A percentile compares a stretch with the other conserved stretches of the same genome.
Evolutionary conservation across 768 basidiomycete species (phyloP).

Genomic region (Naganishia vishniacii): DNA sequence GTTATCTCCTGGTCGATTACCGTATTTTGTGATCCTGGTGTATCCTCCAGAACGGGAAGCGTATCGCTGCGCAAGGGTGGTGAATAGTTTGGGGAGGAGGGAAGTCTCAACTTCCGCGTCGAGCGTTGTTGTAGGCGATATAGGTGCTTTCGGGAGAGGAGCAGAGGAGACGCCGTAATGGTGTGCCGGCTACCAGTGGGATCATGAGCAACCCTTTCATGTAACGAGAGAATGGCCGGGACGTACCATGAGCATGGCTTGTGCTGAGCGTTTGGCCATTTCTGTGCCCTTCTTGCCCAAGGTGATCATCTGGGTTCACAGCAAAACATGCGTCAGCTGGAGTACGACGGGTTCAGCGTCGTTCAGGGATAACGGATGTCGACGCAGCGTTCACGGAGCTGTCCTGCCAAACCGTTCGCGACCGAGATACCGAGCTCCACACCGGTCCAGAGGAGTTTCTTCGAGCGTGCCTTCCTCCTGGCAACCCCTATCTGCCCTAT

Average conservation of each 20-base stretch:
- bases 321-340: neutral
- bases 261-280: conserved; percentile 64
- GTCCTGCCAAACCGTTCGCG: no score
- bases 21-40: conserved; percentile 86
- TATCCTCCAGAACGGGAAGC: conserved; percentile 80
- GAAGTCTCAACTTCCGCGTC: conserved; percentile 8
- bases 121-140: conserved; percentile 47
- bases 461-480: no score
- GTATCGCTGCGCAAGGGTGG: conserved; percentile 73
- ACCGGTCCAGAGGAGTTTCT: no score
- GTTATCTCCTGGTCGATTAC: conserved; percentile 84
- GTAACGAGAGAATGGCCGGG: neutral
- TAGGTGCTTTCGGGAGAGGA: conserved; percentile 2
- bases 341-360: neutral
- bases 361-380: no score
- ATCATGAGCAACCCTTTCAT: neutral
- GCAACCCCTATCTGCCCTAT: no score
- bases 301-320: conserved; percentile 62
- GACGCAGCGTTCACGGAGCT: no score
- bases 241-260: conserved; percentile 65
- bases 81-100: conserved; percentile 72
- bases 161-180: conserved; percentile 23
- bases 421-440: no score
- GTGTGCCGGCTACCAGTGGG: conserved; percentile 29
- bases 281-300: conserved; percentile 78